A percentile compares a stretch with the other conserved stretches of the same genome.
Conservation (phyloP, 1,284 basidiomycete genomes). For the Sanghuangporus weigelae region DNA sequence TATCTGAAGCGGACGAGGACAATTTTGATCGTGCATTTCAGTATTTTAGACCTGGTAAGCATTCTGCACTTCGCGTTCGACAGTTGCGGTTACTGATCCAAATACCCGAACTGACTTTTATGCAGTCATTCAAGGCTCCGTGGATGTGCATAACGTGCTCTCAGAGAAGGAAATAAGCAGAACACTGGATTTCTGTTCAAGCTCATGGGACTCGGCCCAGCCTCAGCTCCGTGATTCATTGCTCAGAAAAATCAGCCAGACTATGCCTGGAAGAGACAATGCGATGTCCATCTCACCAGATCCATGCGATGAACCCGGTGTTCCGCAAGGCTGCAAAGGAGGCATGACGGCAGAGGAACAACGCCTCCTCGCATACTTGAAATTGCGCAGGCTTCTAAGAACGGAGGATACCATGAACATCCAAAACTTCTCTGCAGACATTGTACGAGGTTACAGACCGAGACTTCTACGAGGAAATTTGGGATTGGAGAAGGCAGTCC, state of each 20-base stretch:
- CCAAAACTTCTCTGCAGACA: constrained; percentile 32
- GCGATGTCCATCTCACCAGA: background rate
- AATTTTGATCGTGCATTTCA: constrained; percentile 57
- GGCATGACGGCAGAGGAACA: constrained; percentile 20
- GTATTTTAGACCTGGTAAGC: constrained; percentile 38
- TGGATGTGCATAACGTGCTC: constrained; percentile 53
- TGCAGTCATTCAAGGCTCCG: constrained; percentile 58
- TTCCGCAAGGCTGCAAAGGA: background rate
- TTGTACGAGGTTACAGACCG: constrained; percentile 28
- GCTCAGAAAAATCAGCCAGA: constrained; percentile 18
- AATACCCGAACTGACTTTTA: too few species aligned
- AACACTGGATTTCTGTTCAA: constrained; percentile 36
- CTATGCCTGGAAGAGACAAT: background rate
- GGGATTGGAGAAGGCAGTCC: constrained; percentile 23
- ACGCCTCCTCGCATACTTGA: constrained; percentile 34
- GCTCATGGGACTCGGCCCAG: constrained; percentile 34
- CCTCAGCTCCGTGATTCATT: constrained; percentile 30
- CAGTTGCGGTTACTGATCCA: background rate
- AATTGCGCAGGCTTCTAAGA: constrained; percentile 34
- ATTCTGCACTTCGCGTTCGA: too few species aligned
- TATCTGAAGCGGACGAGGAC: constrained; percentile 51
- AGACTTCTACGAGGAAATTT: constrained; percentile 28
- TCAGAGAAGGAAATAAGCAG: constrained; percentile 63
- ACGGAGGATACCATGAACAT: constrained; percentile 33
- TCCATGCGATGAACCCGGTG: background rate